Evolutionary conservation across 495 filamentous ascomycete genomes (phyloP).

Genomic region (Penicillium parvum): DNA sequence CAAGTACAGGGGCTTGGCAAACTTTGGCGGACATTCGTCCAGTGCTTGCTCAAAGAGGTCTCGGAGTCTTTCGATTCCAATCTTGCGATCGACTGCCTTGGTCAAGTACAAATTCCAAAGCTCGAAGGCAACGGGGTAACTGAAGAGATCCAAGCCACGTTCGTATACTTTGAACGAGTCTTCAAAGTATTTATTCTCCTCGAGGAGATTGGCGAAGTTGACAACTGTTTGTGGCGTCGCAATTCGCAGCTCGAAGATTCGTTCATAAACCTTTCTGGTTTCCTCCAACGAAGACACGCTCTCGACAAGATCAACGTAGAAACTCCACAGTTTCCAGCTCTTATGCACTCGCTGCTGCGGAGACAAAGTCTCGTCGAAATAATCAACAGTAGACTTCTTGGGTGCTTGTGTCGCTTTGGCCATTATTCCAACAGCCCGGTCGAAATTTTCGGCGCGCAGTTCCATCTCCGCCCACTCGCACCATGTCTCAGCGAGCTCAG

Average conservation of each 20-base stretch:
- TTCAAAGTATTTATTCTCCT: conserved; percentile 94
- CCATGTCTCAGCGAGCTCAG: conserved; percentile 96
- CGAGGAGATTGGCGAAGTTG: conserved; percentile 94
- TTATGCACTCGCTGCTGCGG: conserved; percentile 98
- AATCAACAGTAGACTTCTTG: conserved; percentile 92
- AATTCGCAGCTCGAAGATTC: conserved; percentile 97
- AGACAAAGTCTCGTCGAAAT: conserved; percentile 91
- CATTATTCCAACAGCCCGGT: conserved; percentile 92
- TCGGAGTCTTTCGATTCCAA: conserved; percentile 87
- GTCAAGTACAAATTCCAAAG: conserved; percentile 98
- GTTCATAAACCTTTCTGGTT: conserved; percentile 89
- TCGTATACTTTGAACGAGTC: conserved; percentile 98
- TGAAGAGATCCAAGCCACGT: conserved; percentile 93
- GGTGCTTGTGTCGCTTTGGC: conserved; percentile 93
- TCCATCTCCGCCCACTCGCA: conserved; percentile 99
- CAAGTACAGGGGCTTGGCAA: conserved; percentile 90
- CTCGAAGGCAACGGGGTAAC: conserved; percentile 95
- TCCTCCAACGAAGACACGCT: conserved; percentile 88
- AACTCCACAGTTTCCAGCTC: conserved; percentile 99
- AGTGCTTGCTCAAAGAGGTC: conserved; percentile 98
- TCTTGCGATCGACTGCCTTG: conserved; percentile 93
- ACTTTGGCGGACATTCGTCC: conserved; percentile 90
- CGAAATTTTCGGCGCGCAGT: conserved; percentile 90
- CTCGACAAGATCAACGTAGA: conserved; percentile 98
- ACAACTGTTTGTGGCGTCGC: conserved; percentile 97